Evolutionary conservation across 805 yeast species (phyloP).

Genomic region (Candida coquimbonensis): DNA sequence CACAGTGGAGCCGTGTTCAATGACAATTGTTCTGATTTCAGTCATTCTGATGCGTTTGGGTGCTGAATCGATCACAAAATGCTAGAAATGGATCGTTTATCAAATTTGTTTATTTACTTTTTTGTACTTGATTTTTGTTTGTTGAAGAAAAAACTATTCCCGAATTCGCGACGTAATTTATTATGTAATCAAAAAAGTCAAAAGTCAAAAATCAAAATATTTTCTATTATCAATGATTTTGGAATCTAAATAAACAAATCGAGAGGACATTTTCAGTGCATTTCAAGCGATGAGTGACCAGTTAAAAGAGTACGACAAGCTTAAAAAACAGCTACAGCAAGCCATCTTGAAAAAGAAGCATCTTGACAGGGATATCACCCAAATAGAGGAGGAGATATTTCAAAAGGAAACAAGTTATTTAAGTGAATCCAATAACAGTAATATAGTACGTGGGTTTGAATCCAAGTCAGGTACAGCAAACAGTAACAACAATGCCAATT

Average conservation of each 20-base stretch:
- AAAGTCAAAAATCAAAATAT: too few species aligned
- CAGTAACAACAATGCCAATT: conserved; percentile 31
- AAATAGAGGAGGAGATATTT: conserved; percentile 71
- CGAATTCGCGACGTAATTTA: background rate
- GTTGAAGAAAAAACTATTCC: background rate
- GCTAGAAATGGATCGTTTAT: background rate
- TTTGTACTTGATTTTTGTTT: background rate
- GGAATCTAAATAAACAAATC: too few species aligned
- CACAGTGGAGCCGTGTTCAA: conserved; percentile 58
- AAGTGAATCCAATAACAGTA: conserved; percentile 62
- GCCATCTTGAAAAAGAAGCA: conserved; percentile 54
- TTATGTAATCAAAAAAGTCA: background rate
- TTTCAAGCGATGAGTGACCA: conserved; percentile 8
- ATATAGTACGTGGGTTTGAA: conserved; percentile 88
- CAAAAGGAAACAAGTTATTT: conserved; percentile 74
- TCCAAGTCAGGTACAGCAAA: conserved; percentile 42
- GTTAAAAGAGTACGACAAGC: conserved; percentile 49
- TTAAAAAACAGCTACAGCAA: conserved; percentile 60
- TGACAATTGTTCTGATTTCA: conserved; percentile 52
- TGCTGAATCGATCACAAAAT: too few species aligned
- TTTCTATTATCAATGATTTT: background rate
- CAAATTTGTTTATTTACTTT: background rate
- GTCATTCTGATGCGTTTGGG: background rate
- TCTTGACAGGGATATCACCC: conserved; percentile 55
- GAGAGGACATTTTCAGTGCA: background rate